These are phyloP conservation scores for Ganoderma resinaceum DNA, from an alignment of 1,284 basidiomycete species.

Conservation along the genomic window DNA sequence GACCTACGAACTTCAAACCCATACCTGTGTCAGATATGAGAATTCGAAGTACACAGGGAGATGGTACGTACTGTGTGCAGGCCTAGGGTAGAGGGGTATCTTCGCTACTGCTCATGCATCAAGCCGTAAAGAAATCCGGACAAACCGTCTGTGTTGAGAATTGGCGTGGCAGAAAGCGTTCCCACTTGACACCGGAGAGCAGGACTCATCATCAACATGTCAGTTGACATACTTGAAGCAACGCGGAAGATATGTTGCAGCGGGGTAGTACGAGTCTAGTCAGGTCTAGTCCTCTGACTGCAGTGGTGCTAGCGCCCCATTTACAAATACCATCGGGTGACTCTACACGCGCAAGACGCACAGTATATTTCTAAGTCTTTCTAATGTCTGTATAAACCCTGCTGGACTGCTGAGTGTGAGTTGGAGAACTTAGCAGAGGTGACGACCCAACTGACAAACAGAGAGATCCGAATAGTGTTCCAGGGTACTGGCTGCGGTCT, in stretches of 20 bases:
- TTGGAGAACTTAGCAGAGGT: neutral
- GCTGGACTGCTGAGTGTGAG: neutral
- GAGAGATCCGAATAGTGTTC: neutral
- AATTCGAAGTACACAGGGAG: neutral
- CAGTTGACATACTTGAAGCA: neutral
- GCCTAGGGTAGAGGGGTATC: neutral
- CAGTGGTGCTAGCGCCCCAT: neutral
- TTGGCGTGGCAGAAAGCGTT: neutral
- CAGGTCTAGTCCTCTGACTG: too few species aligned
- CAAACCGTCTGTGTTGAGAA: neutral
- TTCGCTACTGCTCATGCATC: neutral
- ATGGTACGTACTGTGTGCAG: neutral
- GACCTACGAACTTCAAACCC: neutral
- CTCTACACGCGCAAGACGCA: neutral
- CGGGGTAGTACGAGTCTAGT: neutral
- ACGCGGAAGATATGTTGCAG: neutral
- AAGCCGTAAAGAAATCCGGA: neutral
- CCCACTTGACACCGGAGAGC: neutral
- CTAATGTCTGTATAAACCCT: neutral
- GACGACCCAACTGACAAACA: neutral
- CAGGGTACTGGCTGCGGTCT: neutral
- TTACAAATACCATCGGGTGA: neutral
- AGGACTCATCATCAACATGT: neutral
- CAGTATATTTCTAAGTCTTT: neutral
- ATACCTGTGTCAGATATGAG: too few species aligned